phyloP scores from a whole-genome alignment of 1,284 basidiomycete genomes.

The Cystobasidium sp. region DNA sequence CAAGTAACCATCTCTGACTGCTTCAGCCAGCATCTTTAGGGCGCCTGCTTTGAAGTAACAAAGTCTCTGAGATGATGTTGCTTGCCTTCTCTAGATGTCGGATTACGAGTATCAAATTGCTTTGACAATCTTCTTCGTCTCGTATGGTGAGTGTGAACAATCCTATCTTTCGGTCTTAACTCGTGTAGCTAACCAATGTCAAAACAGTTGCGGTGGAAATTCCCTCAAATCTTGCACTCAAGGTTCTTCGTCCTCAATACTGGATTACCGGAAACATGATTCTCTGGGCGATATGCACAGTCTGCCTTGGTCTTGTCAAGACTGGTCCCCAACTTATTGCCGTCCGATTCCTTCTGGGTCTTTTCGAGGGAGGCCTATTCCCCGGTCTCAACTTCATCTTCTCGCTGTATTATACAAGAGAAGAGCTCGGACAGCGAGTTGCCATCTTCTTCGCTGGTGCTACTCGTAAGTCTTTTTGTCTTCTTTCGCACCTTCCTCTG shows the following conservation, averaged over 20 bases:
- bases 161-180: neutral
- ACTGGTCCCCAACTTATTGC: conserved; percentile 44
- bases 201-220: conserved; percentile 51
- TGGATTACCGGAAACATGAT: conserved; percentile 49
- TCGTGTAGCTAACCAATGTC: neutral
- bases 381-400: conserved; percentile 53
- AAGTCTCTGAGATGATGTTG: neutral
- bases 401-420: conserved; percentile 52
- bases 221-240: conserved; percentile 52
- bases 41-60: neutral
- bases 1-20: too few relatives aligned
- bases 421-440: conserved; percentile 49
- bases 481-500: conserved; percentile 28
- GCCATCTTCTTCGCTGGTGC: conserved; percentile 57
- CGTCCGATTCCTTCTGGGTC: conserved; percentile 47
- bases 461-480: conserved; percentile 31
- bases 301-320: conserved; percentile 51
- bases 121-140: conserved; percentile 44
- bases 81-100: conserved; percentile 33
- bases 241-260: conserved; percentile 51
- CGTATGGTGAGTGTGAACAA: neutral
- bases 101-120: conserved; percentile 44
- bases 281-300: conserved; percentile 50
- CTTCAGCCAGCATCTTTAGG: neutral
- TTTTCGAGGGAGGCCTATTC: conserved; percentile 49